These are phyloP conservation scores for Rauvolfia tetraphylla DNA, from an alignment of 257 asterid species.

Conservation along the genomic window DNA sequence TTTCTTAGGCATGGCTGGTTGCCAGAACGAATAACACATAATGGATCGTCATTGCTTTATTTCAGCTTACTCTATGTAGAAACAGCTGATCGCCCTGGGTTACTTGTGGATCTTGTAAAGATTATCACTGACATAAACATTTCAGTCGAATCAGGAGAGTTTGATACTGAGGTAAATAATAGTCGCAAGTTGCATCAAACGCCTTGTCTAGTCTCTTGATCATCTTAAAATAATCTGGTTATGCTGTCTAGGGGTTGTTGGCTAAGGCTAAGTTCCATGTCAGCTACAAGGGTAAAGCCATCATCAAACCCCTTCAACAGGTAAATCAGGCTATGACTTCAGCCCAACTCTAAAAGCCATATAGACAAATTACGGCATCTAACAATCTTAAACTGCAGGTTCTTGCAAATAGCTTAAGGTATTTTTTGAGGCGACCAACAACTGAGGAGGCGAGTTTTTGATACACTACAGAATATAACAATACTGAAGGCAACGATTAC, in stretches of 20 bases:
- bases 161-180: slow-evolving; percentile 75
- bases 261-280: slow-evolving; percentile 97
- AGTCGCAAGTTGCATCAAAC: neutral
- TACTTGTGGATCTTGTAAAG: slow-evolving; percentile 92
- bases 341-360: neutral
- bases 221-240: slow-evolving; percentile 1
- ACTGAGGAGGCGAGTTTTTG: slow-evolving; percentile 90
- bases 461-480: slow-evolving; percentile 13
- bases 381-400: slow-evolving; percentile 47
- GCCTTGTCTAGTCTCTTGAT: neutral
- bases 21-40: slow-evolving; percentile 7
- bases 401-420: slow-evolving; percentile 75
- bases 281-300: slow-evolving; percentile 78
- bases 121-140: slow-evolving; percentile 75
- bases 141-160: slow-evolving; percentile 83
- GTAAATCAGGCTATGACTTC: slow-evolving; percentile 28
- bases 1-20: neutral
- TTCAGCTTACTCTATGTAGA: slow-evolving; percentile 85
- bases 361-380: slow-evolving; percentile 4
- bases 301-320: slow-evolving; percentile 92
- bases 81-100: slow-evolving; percentile 89
- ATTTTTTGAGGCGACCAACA: slow-evolving; percentile 74
- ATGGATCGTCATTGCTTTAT: slow-evolving; percentile 5
- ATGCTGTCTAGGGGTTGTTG: slow-evolving; percentile 62
- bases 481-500: neutral